Evolutionary conservation across 495 filamentous ascomycete species (phyloP).

Genomic region (Neurospora sp.): DNA sequence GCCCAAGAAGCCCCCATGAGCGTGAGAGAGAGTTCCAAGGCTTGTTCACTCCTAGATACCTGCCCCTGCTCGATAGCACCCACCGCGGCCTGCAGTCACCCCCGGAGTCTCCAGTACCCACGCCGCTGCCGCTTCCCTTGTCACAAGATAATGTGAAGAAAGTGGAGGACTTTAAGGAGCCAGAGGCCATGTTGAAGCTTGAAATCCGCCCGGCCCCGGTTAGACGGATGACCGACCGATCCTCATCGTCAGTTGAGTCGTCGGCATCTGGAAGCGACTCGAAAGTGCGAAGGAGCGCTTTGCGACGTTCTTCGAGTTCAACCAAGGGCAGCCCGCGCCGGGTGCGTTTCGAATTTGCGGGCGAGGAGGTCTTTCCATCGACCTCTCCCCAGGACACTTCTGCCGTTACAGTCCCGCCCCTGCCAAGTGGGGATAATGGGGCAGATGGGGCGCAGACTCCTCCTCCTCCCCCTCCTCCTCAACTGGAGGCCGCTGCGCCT

Average conservation of each 20-base stretch:
- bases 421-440: neutral
- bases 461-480: neutral
- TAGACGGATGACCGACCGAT: slow-evolving; percentile 25
- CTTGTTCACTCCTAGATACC: slow-evolving; percentile 49
- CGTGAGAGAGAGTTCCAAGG: slow-evolving; percentile 49
- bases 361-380: slow-evolving; percentile 42
- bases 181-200: neutral
- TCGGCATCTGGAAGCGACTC: slow-evolving; percentile 25
- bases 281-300: slow-evolving; percentile 34
- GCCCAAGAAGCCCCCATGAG: slow-evolving; percentile 34
- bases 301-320: slow-evolving; percentile 38
- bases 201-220: slow-evolving; percentile 8
- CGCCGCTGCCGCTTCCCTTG: slow-evolving; percentile 7
- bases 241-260: slow-evolving; percentile 32
- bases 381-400: slow-evolving; percentile 28
- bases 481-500: slow-evolving; percentile 12
- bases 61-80: slow-evolving; percentile 45
- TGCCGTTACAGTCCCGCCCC: neutral
- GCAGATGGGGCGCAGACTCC: slow-evolving; percentile 8
- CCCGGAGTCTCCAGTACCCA: slow-evolving; percentile 12
- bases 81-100: slow-evolving; percentile 22
- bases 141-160: slow-evolving; percentile 15
- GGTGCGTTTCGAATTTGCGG: slow-evolving; percentile 44
- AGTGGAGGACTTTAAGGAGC: slow-evolving; percentile 20
- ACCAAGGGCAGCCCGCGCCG: slow-evolving; percentile 40